Evolutionary conservation across 2,329 filamentous ascomycete genomes (phyloP).

Genomic region (Reticulascus tulasneorum): DNA sequence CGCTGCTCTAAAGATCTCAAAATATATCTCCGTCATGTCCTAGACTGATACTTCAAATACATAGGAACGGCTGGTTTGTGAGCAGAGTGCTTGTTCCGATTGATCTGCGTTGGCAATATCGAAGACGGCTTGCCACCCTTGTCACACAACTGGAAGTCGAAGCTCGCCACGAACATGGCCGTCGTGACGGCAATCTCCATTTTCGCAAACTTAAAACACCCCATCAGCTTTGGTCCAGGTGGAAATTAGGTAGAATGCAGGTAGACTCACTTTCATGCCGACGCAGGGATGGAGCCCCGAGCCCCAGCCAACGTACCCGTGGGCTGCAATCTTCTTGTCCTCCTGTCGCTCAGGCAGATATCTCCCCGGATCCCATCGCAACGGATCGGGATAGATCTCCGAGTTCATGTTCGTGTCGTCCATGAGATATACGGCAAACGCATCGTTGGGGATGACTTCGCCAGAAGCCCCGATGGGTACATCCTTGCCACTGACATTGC

Average conservation of each 20-base stretch:
- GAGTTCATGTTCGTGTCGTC: constrained; percentile 47
- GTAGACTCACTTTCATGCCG: constrained; percentile 18
- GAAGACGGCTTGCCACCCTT: constrained; percentile 24
- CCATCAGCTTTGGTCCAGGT: too few species aligned
- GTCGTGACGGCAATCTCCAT: constrained; percentile 47
- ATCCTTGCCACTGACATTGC: constrained; percentile 42
- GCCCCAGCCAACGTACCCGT: constrained; percentile 31
- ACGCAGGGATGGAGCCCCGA: constrained; percentile 29
- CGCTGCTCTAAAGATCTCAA: too few species aligned
- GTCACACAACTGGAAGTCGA: constrained; percentile 42
- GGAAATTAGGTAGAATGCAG: background rate
- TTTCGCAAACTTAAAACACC: constrained; percentile 42
- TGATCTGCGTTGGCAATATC: constrained; percentile 23
- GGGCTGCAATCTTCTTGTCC: constrained; percentile 27
- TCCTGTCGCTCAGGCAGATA: constrained; percentile 44
- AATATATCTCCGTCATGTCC: constrained; percentile 4
- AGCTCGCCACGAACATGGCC: constrained; percentile 44
- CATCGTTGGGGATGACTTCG: constrained; percentile 45
- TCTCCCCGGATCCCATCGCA: constrained; percentile 45
- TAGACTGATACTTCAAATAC: constrained; percentile 29
- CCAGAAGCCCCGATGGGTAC: constrained; percentile 39
- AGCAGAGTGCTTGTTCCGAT: constrained; percentile 33
- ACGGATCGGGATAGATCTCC: constrained; percentile 42
- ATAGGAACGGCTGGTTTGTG: constrained; percentile 30
- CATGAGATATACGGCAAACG: constrained; percentile 41